These are phyloP conservation scores for Corynascus novoguineensis DNA, from an alignment of 495 filamentous ascomycete species.

Conservation along the genomic window DNA sequence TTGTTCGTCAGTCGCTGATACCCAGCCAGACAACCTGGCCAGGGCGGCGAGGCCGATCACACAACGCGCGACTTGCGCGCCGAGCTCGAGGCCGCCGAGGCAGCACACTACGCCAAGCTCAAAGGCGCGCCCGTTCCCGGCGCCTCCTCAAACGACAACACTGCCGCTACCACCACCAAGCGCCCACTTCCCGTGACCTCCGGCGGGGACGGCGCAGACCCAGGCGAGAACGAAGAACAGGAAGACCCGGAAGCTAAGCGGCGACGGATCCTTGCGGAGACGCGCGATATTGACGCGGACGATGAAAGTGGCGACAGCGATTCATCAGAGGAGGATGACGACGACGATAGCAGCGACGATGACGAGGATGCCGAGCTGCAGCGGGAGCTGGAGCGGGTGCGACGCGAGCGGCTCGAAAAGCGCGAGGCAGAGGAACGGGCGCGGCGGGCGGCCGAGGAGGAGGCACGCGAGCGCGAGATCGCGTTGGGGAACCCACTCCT, in stretches of 20 bases:
- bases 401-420: constrained; percentile 79
- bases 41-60: constrained; percentile 76
- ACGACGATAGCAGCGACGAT: constrained; percentile 49
- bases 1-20: background rate
- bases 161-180: constrained; percentile 48
- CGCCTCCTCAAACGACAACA: constrained; percentile 27
- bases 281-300: constrained; percentile 85
- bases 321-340: constrained; percentile 53
- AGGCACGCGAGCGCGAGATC: constrained; percentile 78
- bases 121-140: constrained; percentile 49
- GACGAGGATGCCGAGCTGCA: constrained; percentile 88
- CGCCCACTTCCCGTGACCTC: constrained; percentile 54
- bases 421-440: constrained; percentile 81
- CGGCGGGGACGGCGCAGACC: constrained; percentile 29
- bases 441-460: constrained; percentile 69
- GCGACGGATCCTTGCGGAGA: constrained; percentile 79
- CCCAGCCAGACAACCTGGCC: constrained; percentile 63
- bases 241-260: constrained; percentile 82
- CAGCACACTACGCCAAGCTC: constrained; percentile 79
- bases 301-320: constrained; percentile 59
- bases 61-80: constrained; percentile 77
- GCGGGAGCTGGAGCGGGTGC: constrained; percentile 91
- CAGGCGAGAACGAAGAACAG: constrained; percentile 31
- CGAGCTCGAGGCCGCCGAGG: constrained; percentile 84
- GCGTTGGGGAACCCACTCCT: constrained; percentile 88